Percentiles rank a stretch among this genome's conserved stretches.
These are phyloP conservation scores for Monilinia fructicola DNA, from an alignment of 2,329 filamentous ascomycete species.

Conservation along the genomic window DNA sequence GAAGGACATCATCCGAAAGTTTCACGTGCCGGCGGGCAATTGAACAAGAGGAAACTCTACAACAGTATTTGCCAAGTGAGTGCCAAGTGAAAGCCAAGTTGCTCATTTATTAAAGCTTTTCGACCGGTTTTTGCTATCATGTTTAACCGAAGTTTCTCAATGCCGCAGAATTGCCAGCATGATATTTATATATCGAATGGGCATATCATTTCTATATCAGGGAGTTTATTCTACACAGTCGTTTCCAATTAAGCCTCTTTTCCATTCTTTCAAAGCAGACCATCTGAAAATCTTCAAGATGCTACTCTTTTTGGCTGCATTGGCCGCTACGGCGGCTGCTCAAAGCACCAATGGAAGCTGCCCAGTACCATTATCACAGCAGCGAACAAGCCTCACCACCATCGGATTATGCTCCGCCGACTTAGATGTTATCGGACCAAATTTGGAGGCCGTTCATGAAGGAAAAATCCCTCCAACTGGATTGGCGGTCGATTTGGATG, in stretches of 20 bases:
- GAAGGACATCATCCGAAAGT: too few relatives aligned
- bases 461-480: neutral
- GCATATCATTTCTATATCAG: neutral
- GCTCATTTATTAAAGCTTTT: neutral
- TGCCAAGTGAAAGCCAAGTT: neutral
- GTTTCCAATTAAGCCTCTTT: neutral
- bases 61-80: neutral
- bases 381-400: neutral
- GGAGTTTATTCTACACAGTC: neutral
- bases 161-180: neutral
- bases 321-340: slow-evolving; percentile 1
- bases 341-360: neutral
- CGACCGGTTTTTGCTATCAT: neutral
- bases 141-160: neutral
- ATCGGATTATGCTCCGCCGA: neutral
- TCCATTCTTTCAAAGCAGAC: neutral
- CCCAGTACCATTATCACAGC: neutral
- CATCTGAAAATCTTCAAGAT: neutral
- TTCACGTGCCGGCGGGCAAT: too few relatives aligned
- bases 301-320: neutral
- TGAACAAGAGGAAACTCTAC: neutral
- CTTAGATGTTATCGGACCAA: slow-evolving; percentile 10
- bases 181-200: neutral
- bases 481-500: neutral
- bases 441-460: slow-evolving; percentile 6